Evolutionary conservation across 2,329 filamentous ascomycete genomes (phyloP).

Genomic region (Nothophoma quercina): DNA sequence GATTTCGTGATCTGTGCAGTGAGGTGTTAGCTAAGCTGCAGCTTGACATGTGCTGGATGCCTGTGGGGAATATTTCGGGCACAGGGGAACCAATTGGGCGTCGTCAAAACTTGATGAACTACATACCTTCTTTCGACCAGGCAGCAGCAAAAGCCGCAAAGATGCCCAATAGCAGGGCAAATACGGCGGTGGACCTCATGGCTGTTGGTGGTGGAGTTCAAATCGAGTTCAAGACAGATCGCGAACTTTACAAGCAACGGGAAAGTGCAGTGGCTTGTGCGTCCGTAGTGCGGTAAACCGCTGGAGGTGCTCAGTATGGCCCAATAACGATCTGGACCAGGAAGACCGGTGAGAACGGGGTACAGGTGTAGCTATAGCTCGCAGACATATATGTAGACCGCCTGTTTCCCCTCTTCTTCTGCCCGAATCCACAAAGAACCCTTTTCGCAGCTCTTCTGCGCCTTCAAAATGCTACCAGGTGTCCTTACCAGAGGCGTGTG

Average conservation of each 20-base stretch:
- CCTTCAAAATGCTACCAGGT: not conserved
- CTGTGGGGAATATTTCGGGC: constrained; percentile 15
- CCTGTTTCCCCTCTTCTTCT: not conserved
- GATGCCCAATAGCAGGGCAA: constrained; percentile 73
- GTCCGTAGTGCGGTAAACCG: constrained; percentile 32
- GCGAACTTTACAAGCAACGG: constrained; percentile 31
- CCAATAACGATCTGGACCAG: constrained; percentile 8
- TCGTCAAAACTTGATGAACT: no score
- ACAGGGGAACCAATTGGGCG: constrained; percentile 6
- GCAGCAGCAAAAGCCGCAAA: constrained; percentile 75
- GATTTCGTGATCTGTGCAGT: constrained; percentile 85
- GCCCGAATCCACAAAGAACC: not conserved
- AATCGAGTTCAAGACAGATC: constrained; percentile 25
- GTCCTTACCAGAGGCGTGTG: constrained; percentile 8
- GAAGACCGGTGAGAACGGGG: constrained; percentile 9
- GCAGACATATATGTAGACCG: constrained; percentile 12
- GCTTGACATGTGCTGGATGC: constrained; percentile 14
- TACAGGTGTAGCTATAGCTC: constrained; percentile 10
- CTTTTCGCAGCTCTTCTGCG: not conserved
- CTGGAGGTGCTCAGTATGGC: constrained; percentile 36
- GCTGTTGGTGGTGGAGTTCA: constrained; percentile 42
- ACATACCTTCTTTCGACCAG: constrained; percentile 85
- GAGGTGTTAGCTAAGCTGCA: constrained; percentile 27
- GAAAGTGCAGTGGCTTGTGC: constrained; percentile 42
- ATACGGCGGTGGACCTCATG: constrained; percentile 73